phyloP scores from a whole-genome alignment of 1,139 yeast genomes.

The Arxiozyma telluris region DNA sequence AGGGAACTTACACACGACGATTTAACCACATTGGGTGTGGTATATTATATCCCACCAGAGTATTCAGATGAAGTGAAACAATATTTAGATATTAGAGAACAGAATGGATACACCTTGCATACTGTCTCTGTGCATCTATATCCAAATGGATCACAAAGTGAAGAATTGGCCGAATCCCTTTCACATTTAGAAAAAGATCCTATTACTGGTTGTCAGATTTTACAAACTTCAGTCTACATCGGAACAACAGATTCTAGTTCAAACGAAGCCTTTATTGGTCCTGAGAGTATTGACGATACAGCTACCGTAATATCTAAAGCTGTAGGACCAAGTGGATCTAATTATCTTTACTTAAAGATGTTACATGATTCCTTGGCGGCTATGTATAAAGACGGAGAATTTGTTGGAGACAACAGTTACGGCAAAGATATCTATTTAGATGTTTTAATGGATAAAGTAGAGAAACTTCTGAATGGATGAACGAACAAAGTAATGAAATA shows the following conservation, averaged over 20 bases:
- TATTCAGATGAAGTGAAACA: slow-evolving; percentile 52
- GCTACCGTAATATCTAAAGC: slow-evolving; percentile 51
- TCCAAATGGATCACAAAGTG: slow-evolving; percentile 25
- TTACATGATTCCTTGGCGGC: slow-evolving; percentile 46
- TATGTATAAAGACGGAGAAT: slow-evolving; percentile 6
- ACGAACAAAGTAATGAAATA: too few relatives aligned
- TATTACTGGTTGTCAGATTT: slow-evolving; percentile 33
- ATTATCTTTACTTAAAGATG: slow-evolving; percentile 56
- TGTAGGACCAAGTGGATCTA: slow-evolving; percentile 75
- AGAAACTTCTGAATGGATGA: background rate
- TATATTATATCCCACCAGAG: slow-evolving; percentile 68
- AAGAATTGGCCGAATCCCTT: slow-evolving; percentile 23
- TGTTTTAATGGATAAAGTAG: slow-evolving; percentile 7
- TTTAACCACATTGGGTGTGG: slow-evolving; percentile 68
- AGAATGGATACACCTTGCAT: slow-evolving; percentile 76
- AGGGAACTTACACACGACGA: slow-evolving; percentile 32
- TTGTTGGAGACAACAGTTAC: background rate
- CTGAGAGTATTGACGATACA: slow-evolving; percentile 50
- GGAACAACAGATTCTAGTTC: slow-evolving; percentile 51
- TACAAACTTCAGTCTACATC: slow-evolving; percentile 66
- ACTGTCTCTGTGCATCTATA: slow-evolving; percentile 55
- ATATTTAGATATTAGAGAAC: slow-evolving; percentile 73
- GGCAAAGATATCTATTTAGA: slow-evolving; percentile 6
- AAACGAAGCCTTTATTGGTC: slow-evolving; percentile 78
- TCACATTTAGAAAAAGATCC: slow-evolving; percentile 6